A percentile compares a stretch with the other conserved stretches of the same genome.
phyloP scores from a whole-genome alignment of 345 rosid species.

The Citropsis articulata region DNA sequence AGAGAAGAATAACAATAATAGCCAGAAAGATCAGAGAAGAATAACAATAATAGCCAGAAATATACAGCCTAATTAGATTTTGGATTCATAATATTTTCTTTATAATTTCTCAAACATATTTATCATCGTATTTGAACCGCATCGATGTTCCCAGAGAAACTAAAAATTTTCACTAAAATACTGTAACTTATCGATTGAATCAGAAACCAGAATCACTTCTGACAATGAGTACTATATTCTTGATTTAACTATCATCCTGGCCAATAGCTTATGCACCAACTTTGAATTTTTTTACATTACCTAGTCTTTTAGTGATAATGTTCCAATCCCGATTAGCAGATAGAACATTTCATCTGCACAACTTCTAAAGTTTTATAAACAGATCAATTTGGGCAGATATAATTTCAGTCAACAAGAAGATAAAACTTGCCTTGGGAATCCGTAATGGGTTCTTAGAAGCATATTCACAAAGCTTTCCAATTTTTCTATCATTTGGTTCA shows the following conservation, averaged over 20 bases:
- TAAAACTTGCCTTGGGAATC: constrained; percentile 70
- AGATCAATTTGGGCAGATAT: constrained; percentile 10
- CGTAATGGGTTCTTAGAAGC: constrained; percentile 83
- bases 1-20: constrained; percentile 9
- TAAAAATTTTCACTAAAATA: not conserved
- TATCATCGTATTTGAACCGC: not conserved
- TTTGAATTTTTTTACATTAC: not conserved
- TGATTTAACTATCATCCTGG: not conserved
- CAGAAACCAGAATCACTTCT: not conserved
- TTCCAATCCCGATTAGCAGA: not conserved
- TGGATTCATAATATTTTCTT: not conserved
- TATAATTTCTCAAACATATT: not conserved
- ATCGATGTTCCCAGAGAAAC: not conserved
- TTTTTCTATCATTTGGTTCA: constrained; percentile 81
- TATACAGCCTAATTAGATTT: not conserved
- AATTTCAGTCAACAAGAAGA: constrained; percentile 3
- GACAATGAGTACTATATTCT: not conserved
- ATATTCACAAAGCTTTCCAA: constrained; percentile 92
- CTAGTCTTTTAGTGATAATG: not conserved
- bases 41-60: not conserved
- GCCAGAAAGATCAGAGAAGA: no score
- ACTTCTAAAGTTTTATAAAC: not conserved
- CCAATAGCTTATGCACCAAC: not conserved
- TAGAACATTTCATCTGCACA: not conserved
- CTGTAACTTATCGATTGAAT: not conserved